A percentile compares a stretch with the other conserved stretches of the same genome.
Evolutionary conservation across 1,284 basidiomycete genomes (phyloP).

Genomic region (Xerocomus nothofagi): DNA sequence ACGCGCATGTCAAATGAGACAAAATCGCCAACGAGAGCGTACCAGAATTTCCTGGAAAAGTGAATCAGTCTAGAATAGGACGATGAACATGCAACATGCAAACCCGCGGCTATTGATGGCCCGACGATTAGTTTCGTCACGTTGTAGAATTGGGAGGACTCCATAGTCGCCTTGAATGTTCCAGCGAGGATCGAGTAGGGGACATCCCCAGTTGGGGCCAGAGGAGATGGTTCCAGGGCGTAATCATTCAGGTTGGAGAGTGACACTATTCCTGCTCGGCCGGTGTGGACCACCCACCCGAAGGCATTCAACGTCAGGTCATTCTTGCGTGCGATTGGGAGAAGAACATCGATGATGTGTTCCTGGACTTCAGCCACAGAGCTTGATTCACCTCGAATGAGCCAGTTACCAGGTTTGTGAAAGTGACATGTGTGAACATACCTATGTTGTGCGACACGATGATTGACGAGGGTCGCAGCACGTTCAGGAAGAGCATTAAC

Average conservation of each 20-base stretch:
- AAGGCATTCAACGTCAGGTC: constrained; percentile 47
- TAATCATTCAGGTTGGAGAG: constrained; percentile 40
- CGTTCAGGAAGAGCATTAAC: constrained; percentile 46
- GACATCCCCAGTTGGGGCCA: constrained; percentile 44
- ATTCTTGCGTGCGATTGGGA: constrained; percentile 36
- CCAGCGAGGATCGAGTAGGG: constrained; percentile 50
- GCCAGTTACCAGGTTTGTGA: too few species aligned
- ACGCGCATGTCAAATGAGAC: not conserved
- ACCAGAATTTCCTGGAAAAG: constrained; percentile 20
- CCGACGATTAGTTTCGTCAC: constrained; percentile 11
- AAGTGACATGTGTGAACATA: constrained; percentile 29
- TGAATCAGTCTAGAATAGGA: not conserved
- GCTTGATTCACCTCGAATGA: constrained; percentile 21
- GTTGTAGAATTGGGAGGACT: constrained; percentile 31
- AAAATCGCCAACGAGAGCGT: not conserved
- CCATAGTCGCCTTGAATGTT: constrained; percentile 46
- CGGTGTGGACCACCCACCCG: constrained; percentile 34
- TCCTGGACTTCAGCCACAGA: constrained; percentile 37
- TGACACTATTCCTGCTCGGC: constrained; percentile 26
- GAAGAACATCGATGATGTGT: constrained; percentile 36
- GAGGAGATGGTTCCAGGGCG: constrained; percentile 55
- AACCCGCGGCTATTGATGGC: constrained; percentile 15
- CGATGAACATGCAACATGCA: not conserved
- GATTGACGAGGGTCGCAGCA: constrained; percentile 43
- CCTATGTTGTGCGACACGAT: constrained; percentile 46